Evolutionary conservation across 2,329 filamentous ascomycete species (phyloP), one percentile per base, ranked within the genome.

Genomic region (Pestalotiopsis sp.): DNA sequence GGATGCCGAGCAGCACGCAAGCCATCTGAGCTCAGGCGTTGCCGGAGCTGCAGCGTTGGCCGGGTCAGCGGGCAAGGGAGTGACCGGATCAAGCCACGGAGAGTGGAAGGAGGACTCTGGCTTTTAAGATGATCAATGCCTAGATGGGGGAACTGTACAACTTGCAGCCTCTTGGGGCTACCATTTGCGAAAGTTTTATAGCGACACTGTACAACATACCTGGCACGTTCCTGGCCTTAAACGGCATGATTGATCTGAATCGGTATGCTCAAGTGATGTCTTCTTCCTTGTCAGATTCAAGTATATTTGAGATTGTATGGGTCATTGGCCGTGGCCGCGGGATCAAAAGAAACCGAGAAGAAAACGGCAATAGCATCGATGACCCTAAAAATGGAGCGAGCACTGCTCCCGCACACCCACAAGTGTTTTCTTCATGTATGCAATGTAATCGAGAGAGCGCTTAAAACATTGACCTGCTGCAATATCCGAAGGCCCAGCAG

Each of bases 1-100:
- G 38, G 89, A 93, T 74, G 86, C 90, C 41, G 90, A 91, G 77
- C 78, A 86, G 73, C 88, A 91, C 76, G 86, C 86, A 61, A 87
- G 84, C 73, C 83, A 86, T 71, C 80, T 91, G 66, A 86, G 88
- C 62, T 84, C 86, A 68, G 78, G 80, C 38, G 81, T 81, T 2
- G 81, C 64, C 3, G 63, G 80, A 12, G 82, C 78, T 7, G 85
- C 81, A 39, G 84, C 80, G 78, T 73, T 45, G 75, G 72, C 56
- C 27, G 81, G 79, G 23, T 74, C 39, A 74, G 72, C 61, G 36
- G 81, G 79, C 20, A 79, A 74, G 68, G 74, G 76, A 60, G 69
- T 75, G 27, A 62, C 75, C 70, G 75, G 73, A 23, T 73, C 70
- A 63, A 76, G 80, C 25, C 81, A 85, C 68, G 87, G 87, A 61